These are phyloP conservation scores for Euphorbia schlechtendalii DNA, from an alignment of 441 rosid genomes.

Conservation along the genomic window DNA sequence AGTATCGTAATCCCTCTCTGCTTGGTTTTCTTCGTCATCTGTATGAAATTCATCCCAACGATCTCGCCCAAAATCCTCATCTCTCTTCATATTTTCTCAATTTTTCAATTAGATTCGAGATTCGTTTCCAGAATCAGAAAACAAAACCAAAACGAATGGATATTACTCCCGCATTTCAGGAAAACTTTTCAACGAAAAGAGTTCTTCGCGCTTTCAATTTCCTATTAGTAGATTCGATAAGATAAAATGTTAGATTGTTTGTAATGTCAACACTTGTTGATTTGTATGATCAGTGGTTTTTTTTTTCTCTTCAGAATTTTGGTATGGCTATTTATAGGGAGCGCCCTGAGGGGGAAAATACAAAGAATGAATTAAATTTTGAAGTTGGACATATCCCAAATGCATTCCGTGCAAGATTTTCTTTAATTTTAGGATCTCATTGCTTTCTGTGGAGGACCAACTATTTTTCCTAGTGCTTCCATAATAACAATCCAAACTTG, in stretches of 20 bases:
- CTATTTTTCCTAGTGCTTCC: too few relatives aligned
- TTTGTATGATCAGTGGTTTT: neutral
- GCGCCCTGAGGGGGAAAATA: neutral
- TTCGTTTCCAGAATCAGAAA: neutral
- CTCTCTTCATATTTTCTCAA: conserved; percentile 36
- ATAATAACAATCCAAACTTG: too few relatives aligned
- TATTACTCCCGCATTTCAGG: too few relatives aligned
- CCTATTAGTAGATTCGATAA: neutral
- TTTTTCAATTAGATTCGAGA: neutral
- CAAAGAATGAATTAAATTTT: too few relatives aligned
- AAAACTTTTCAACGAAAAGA: neutral
- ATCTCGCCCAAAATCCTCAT: conserved; percentile 58
- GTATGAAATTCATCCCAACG: conserved; percentile 55
- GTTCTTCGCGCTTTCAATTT: too few relatives aligned
- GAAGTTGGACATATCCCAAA: neutral
- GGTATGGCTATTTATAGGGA: neutral
- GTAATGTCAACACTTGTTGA: neutral
- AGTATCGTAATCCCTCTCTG: conserved; percentile 35
- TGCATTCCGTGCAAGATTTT: neutral
- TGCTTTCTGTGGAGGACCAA: too few relatives aligned
- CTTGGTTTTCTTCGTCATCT: conserved; percentile 74
- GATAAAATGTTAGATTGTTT: neutral
- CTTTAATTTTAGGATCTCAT: neutral
- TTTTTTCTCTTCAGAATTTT: neutral
- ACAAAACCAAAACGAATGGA: too few relatives aligned